Base-by-base conservation (phyloP, 805 yeast species). In the Yarrowia phangngaensis region DNA sequence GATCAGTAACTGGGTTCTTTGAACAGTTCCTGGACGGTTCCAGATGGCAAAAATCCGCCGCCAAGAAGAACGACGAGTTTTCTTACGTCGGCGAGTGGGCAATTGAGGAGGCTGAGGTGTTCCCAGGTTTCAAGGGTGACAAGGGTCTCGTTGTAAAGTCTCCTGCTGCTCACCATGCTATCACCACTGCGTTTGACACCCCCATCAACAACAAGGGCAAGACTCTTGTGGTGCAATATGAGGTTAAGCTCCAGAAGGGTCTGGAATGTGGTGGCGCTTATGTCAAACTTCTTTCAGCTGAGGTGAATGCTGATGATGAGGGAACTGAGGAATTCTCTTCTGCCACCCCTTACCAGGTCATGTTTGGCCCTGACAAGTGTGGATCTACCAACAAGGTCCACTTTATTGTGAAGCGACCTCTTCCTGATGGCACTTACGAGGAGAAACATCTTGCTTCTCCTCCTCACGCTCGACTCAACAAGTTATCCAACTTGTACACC, bases 281-380 rank as follows among this genome's bases (percentile, higher is more conserved):
- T 66, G 64, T 89, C 56, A 89, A 89, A 69, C 69, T 89, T 34
- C 65, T 89, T 50, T 70, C 78, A 34, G 60, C 66, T 33, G 62
- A 66, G 17, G 48, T 29, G 13, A 30, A 41, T n/a, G 35, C 35
- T 16, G 70, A 61, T 1, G 64, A 61, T 8, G 59, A 62, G 16
- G 64, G 59, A 50, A 70, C 67, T 26, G 62, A 65, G 29, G 75
- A 76, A 52, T 82, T 87, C 69, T 71, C 69, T 55, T 74, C 76
- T 53, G 78, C 72, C 20, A 74, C 94, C 3, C 84, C 88, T 2
- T 86, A 82, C 67, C 87, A 83, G 64, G 68, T 89, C 55, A 83
- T 89, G 90, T 89, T 89, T 69, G 97, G 97, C 15, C 97, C 97
- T 33, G 97, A 89, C 66, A 78, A 75, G 63, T 89, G 97, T 68